Evolutionary conservation across 1,284 basidiomycete species (phyloP).

Genomic region (Tetrapyrgos nigripes): DNA sequence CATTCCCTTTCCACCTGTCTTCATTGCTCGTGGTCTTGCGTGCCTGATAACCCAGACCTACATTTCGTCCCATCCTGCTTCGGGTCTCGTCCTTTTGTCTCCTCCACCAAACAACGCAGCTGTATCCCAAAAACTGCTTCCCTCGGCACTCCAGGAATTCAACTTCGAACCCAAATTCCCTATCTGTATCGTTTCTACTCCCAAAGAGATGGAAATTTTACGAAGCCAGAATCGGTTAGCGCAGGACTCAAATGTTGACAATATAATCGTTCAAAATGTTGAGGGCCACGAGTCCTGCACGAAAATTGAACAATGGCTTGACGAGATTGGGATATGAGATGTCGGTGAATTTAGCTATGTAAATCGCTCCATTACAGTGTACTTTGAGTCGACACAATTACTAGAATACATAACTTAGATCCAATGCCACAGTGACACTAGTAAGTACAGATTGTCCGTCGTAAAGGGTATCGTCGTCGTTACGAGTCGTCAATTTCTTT

Average conservation of each 20-base stretch:
- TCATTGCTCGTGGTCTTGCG: constrained; percentile 58
- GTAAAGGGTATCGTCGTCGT: background rate
- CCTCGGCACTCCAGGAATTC: constrained; percentile 54
- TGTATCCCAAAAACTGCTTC: constrained; percentile 39
- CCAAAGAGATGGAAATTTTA: constrained; percentile 38
- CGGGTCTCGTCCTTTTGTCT: constrained; percentile 63
- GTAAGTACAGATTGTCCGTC: background rate
- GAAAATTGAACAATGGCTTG: constrained; percentile 50
- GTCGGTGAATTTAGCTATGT: no score
- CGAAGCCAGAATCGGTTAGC: constrained; percentile 43
- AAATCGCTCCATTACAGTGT: background rate
- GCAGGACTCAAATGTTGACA: constrained; percentile 43
- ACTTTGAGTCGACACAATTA: background rate
- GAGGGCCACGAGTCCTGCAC: constrained; percentile 38
- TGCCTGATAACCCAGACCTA: constrained; percentile 70
- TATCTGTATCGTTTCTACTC: constrained; percentile 55
- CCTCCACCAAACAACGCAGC: constrained; percentile 55
- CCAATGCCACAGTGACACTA: background rate
- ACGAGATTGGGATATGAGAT: constrained; percentile 49
- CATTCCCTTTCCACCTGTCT: constrained; percentile 68
- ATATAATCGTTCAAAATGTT: constrained; percentile 37
- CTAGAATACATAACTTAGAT: background rate
- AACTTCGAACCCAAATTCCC: constrained; percentile 71
- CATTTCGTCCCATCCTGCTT: constrained; percentile 68
- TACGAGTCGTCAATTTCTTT: constrained; percentile 11